phyloP scores from a whole-genome alignment of 129 eudicot species.

The Smallanthus sonchifolius region DNA sequence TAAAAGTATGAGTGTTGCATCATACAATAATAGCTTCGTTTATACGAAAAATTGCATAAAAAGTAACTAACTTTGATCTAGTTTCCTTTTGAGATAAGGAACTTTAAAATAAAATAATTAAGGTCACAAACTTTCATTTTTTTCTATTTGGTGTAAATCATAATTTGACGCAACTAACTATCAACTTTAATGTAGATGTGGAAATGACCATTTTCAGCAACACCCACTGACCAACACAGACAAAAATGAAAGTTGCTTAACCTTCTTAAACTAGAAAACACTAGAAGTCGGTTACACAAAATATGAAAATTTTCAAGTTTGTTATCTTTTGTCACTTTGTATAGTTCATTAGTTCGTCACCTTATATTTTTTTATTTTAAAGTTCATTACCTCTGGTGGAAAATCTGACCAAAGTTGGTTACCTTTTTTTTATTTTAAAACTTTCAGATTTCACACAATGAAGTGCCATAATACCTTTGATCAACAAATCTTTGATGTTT shows the following conservation, averaged over 20 bases:
- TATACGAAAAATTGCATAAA: not conserved
- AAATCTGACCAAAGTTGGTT: not conserved
- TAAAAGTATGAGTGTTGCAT: not conserved
- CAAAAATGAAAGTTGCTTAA: not conserved
- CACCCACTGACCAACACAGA: not conserved
- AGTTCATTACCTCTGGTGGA: not conserved
- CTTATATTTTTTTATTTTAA: too few relatives aligned
- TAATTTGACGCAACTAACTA: not conserved
- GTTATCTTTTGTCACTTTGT: not conserved
- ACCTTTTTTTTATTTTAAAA: too few relatives aligned
- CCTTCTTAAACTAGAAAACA: not conserved
- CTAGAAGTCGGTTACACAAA: not conserved
- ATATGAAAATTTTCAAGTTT: not conserved
- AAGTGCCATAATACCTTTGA: not conserved
- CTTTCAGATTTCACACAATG: not conserved
- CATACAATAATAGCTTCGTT: not conserved
- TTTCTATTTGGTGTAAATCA: not conserved
- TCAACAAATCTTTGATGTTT: not conserved
- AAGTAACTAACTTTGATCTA: not conserved
- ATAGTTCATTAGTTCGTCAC: not conserved
- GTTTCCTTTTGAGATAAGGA: not conserved
- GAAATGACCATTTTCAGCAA: not conserved
- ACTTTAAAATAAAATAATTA: not conserved
- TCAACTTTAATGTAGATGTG: not conserved
- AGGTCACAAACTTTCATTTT: not conserved